Percentiles rank a stretch among this genome's conserved stretches.
These are phyloP conservation scores for Clavispora asparagi DNA, from an alignment of 805 yeast species.

Conservation along the genomic window DNA sequence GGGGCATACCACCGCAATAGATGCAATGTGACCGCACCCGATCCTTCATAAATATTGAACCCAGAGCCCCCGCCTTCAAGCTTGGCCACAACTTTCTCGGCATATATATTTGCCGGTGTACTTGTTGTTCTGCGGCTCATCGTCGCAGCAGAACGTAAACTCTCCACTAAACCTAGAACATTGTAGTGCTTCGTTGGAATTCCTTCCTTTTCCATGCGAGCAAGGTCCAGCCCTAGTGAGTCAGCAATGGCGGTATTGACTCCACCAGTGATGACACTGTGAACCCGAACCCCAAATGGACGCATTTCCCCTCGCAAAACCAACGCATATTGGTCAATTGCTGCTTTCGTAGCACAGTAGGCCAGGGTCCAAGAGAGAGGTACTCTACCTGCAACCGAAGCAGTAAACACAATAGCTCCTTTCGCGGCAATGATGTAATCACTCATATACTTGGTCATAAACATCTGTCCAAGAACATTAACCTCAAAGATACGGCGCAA, in stretches of 20 bases:
- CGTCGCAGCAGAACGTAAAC: constrained; percentile 3
- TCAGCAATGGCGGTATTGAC: constrained; percentile 32
- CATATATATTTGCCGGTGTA: constrained; percentile 6
- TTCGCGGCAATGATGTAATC: constrained; percentile 25
- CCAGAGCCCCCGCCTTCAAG: constrained; percentile 6
- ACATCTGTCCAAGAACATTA: constrained; percentile 37
- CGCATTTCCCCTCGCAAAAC: constrained; percentile 29
- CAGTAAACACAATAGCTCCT: constrained; percentile 35
- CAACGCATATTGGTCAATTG: constrained; percentile 33
- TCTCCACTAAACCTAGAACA: constrained; percentile 5
- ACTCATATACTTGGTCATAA: constrained; percentile 27
- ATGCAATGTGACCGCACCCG: constrained; percentile 7
- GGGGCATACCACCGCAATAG: constrained; percentile 10
- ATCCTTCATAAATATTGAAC: constrained; percentile 13
- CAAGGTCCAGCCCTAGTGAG: not conserved
- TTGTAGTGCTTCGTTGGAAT: constrained; percentile 4
- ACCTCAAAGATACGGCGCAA: constrained; percentile 23
- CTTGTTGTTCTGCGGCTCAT: constrained; percentile 8
- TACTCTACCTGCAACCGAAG: constrained; percentile 26
- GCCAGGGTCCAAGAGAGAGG: constrained; percentile 30
- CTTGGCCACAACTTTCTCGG: constrained; percentile 9
- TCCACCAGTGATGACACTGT: constrained; percentile 36
- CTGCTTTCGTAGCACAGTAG: constrained; percentile 36
- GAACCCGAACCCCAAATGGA: constrained; percentile 35
- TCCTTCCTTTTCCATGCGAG: not conserved